Percentiles rank a stretch among this genome's conserved stretches.
Evolutionary conservation across 495 filamentous ascomycete species (phyloP).

Genomic region (Hyaloscypha hepaticicola): DNA sequence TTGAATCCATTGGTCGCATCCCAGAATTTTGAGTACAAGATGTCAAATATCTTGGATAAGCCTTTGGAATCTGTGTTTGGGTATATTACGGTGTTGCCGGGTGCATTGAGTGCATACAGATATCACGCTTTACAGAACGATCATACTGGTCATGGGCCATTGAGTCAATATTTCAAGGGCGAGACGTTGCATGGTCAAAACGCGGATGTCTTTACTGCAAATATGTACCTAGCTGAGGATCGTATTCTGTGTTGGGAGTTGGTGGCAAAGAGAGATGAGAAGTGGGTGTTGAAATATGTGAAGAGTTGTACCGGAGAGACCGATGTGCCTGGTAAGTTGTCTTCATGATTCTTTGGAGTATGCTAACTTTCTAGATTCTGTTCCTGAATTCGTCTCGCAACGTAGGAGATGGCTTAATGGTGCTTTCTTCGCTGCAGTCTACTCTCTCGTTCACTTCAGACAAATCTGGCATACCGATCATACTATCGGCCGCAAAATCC

Average conservation of each 20-base stretch:
- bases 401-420: slow-evolving; percentile 96
- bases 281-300: slow-evolving; percentile 98
- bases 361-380: slow-evolving; percentile 52
- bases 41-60: slow-evolving; percentile 99
- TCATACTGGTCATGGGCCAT: slow-evolving; percentile 87
- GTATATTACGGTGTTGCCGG: slow-evolving; percentile 95
- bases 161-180: slow-evolving; percentile 99
- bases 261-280: slow-evolving; percentile 89
- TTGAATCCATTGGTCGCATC: slow-evolving; percentile 94
- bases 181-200: slow-evolving; percentile 96
- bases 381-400: slow-evolving; percentile 95
- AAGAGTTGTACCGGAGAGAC: slow-evolving; percentile 95
- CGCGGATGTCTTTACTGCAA: slow-evolving; percentile 97
- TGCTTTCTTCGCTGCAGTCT: slow-evolving; percentile 97
- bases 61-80: slow-evolving; percentile 96
- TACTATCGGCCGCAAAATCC: slow-evolving; percentile 79
- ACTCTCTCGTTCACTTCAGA: slow-evolving; percentile 90
- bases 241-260: slow-evolving; percentile 99
- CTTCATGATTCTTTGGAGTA: neutral
- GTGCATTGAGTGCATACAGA: slow-evolving; percentile 91
- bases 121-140: slow-evolving; percentile 98
- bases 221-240: slow-evolving; percentile 99
- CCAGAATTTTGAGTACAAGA: slow-evolving; percentile 99
- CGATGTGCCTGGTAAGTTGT: slow-evolving; percentile 84
- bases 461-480: slow-evolving; percentile 97